These are phyloP conservation scores for Phyllosticta capitalensis DNA, from an alignment of 2,329 filamentous ascomycete species.

Conservation along the genomic window DNA sequence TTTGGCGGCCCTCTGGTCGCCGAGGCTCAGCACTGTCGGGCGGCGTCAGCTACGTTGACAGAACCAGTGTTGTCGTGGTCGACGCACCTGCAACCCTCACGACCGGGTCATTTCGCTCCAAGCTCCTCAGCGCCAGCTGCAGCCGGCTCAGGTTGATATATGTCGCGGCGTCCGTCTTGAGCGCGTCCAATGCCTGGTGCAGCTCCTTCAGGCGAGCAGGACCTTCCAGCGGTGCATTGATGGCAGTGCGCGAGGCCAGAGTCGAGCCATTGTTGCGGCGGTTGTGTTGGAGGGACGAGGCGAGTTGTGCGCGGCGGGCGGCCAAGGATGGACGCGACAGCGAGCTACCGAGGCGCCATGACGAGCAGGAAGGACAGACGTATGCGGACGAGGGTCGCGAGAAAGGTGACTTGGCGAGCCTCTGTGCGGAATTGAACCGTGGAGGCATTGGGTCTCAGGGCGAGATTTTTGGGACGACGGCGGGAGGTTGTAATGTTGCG, in stretches of 20 bases:
- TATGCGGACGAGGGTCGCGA: constrained; percentile 15
- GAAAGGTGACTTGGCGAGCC: constrained; percentile 19
- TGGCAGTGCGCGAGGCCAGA: constrained; percentile 42
- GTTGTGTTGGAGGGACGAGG: constrained; percentile 7
- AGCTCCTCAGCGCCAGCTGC: constrained; percentile 59
- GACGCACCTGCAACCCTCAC: constrained; percentile 46
- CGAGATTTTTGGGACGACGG: neutral
- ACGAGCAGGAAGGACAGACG: constrained; percentile 18
- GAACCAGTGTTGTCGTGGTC: constrained; percentile 9
- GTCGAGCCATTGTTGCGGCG: constrained; percentile 28
- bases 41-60: constrained; percentile 9
- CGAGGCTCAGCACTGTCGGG: constrained; percentile 39
- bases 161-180: constrained; percentile 52
- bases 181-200: constrained; percentile 47
- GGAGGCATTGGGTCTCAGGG: constrained; percentile 28
- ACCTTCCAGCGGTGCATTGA: constrained; percentile 45
- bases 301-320: constrained; percentile 1
- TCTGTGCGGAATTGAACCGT: constrained; percentile 30
- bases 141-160: constrained; percentile 60
- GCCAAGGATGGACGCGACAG: neutral
- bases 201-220: constrained; percentile 48
- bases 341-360: constrained; percentile 16
- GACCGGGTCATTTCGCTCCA: constrained; percentile 45
- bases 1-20: constrained; percentile 46
- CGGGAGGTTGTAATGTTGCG: constrained; percentile 3